Evolutionary conservation across 352 stramenopile species (phyloP).

Genomic region (Phytophthora aleatoria): DNA sequence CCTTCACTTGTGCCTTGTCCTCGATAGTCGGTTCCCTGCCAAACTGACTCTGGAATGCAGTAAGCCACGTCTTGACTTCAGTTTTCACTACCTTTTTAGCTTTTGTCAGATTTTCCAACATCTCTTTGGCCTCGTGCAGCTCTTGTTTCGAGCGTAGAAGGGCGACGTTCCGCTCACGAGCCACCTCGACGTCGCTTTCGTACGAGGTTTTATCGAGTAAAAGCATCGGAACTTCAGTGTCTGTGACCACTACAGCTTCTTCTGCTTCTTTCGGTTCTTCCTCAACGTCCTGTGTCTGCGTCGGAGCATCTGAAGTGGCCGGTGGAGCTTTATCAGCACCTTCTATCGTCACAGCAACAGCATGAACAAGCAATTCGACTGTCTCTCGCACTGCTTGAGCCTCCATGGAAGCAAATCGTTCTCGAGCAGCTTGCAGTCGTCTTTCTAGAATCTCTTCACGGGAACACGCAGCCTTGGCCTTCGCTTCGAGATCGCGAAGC

Average conservation of each 20-base stretch:
- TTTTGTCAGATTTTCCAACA: slow-evolving; percentile 38
- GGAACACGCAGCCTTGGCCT: slow-evolving; percentile 26
- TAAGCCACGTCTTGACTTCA: slow-evolving; percentile 70
- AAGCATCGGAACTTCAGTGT: slow-evolving; percentile 4
- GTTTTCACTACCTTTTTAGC: slow-evolving; percentile 60
- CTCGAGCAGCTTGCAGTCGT: slow-evolving; percentile 30
- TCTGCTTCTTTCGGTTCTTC: slow-evolving; percentile 3
- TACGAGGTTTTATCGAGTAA: slow-evolving; percentile 41
- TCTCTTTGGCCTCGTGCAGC: slow-evolving; percentile 39
- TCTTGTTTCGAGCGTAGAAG: slow-evolving; percentile 52
- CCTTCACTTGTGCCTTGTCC: slow-evolving; percentile 81
- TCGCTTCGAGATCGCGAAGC: slow-evolving; percentile 38
- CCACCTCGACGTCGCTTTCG: slow-evolving; percentile 51
- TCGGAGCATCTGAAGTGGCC: slow-evolving; percentile 10
- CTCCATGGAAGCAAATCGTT: slow-evolving; percentile 45
- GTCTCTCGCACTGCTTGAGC: slow-evolving; percentile 46
- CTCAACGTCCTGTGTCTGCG: slow-evolving; percentile 15
- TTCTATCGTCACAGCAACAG: slow-evolving; percentile 48
- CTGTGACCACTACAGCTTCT: background rate
- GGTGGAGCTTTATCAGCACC: slow-evolving; percentile 3
- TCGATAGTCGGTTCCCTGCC: slow-evolving; percentile 66
- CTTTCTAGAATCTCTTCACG: slow-evolving; percentile 44
- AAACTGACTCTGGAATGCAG: slow-evolving; percentile 53
- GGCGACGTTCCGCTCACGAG: slow-evolving; percentile 45
- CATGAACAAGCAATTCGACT: slow-evolving; percentile 43